Evolutionary conservation across 1,139 yeast genomes (phyloP).

Genomic region (Magnusiomyces paraingens): DNA sequence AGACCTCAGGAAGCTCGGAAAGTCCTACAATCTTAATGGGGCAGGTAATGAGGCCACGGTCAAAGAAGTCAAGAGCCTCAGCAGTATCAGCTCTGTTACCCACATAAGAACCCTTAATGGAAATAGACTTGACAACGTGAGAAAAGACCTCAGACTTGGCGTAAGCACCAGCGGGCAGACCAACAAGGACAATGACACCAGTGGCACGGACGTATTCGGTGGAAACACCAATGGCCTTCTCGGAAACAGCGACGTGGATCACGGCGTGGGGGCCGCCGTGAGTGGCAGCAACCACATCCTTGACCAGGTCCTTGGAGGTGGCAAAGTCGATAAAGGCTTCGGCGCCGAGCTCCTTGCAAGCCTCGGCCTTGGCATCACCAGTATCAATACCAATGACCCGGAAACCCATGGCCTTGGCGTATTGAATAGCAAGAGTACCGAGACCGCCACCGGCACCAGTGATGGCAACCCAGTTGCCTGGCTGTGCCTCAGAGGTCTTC

Average conservation of each 20-base stretch:
- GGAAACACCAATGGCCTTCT: slow-evolving; percentile 62
- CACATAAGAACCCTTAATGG: slow-evolving; percentile 68
- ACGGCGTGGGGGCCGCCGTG: slow-evolving; percentile 77
- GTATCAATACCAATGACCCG: slow-evolving; percentile 73
- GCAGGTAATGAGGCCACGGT: slow-evolving; percentile 60
- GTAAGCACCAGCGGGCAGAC: slow-evolving; percentile 69
- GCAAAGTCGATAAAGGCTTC: slow-evolving; percentile 62
- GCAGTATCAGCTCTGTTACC: slow-evolving; percentile 76
- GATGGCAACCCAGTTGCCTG: slow-evolving; percentile 77
- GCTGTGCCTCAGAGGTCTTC: slow-evolving; percentile 55
- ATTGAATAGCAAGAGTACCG: slow-evolving; percentile 75
- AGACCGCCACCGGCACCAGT: slow-evolving; percentile 86
- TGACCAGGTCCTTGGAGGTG: slow-evolving; percentile 43
- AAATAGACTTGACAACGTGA: slow-evolving; percentile 58
- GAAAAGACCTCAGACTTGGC: slow-evolving; percentile 55
- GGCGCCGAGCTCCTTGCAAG: slow-evolving; percentile 56
- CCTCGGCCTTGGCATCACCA: slow-evolving; percentile 56
- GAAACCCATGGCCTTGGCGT: slow-evolving; percentile 77
- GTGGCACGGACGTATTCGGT: slow-evolving; percentile 62
- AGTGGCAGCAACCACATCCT: slow-evolving; percentile 50
- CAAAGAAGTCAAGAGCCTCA: slow-evolving; percentile 69
- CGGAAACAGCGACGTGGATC: slow-evolving; percentile 74
- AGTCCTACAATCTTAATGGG: slow-evolving; percentile 64
- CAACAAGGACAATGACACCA: slow-evolving; percentile 77
- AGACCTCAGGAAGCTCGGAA: slow-evolving; percentile 53